Evolutionary conservation across 331 rosid genomes (phyloP).

Genomic region (Acacia pycnantha): DNA sequence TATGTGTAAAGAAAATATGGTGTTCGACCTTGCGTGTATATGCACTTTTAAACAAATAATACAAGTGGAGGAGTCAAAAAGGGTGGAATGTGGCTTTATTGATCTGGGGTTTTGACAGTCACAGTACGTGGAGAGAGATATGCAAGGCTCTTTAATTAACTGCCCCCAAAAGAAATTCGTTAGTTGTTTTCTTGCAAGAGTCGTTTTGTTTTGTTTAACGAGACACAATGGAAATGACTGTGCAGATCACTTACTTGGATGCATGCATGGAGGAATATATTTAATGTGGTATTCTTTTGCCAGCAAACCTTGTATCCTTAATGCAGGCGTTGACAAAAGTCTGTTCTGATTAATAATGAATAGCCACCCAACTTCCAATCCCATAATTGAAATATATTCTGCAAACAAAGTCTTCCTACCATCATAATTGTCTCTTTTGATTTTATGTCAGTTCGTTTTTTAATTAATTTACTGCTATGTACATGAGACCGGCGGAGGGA

Average conservation of each 20-base stretch:
- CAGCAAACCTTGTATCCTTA: conserved; percentile 27
- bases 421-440: neutral
- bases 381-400: neutral
- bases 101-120: neutral
- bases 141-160: conserved; percentile 46
- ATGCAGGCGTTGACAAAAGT: neutral
- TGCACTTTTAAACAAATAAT: neutral
- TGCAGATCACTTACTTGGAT: conserved; percentile 34
- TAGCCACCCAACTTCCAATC: neutral
- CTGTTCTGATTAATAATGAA: neutral
- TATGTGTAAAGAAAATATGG: neutral
- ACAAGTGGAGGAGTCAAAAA: conserved; percentile 47
- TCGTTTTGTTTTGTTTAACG: conserved; percentile 31
- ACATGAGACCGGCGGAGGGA: neutral
- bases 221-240: conserved; percentile 34
- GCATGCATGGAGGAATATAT: conserved; percentile 26
- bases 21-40: neutral
- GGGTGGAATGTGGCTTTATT: conserved; percentile 9
- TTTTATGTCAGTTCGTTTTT: neutral
- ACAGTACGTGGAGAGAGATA: neutral
- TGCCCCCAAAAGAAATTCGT: conserved; percentile 66
- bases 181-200: conserved; percentile 32
- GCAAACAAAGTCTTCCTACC: neutral
- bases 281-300: conserved; percentile 15
- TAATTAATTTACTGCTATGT: neutral